A percentile compares a stretch with the other conserved stretches of the same genome.
These are phyloP conservation scores for Ceriops tagal DNA, from an alignment of 345 rosid genomes.

Conservation along the genomic window DNA sequence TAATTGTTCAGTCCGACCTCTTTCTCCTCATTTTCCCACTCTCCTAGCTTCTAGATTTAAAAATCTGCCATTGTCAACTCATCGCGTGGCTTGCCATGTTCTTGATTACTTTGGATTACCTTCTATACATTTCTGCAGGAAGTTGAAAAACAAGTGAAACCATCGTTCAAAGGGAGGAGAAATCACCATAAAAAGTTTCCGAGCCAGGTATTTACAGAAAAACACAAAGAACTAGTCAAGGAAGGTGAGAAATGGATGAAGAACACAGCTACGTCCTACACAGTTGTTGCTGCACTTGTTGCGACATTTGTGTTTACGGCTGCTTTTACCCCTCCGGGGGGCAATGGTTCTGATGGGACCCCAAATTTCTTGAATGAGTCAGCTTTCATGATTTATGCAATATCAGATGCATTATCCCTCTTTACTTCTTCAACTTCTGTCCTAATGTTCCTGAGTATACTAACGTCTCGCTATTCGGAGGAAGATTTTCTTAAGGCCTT, in stretches of 20 bases:
- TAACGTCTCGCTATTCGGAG: neutral
- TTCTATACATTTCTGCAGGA: neutral
- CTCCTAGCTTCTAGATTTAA: too few species aligned
- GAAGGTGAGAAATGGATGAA: conserved; percentile 15
- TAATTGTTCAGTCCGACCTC: too few species aligned
- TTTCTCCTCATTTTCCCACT: too few species aligned
- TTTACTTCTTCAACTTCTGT: conserved; percentile 13
- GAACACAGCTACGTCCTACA: conserved; percentile 7
- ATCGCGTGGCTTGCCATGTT: too few species aligned
- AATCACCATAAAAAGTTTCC: conserved; percentile 5
- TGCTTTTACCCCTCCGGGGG: conserved; percentile 15
- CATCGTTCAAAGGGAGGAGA: neutral
- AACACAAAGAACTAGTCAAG: neutral
- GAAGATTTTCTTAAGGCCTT: conserved; percentile 9
- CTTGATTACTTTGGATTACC: too few species aligned
- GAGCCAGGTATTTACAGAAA: neutral
- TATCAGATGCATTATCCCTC: conserved; percentile 11
- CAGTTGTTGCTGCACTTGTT: conserved; percentile 16
- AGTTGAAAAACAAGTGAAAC: neutral
- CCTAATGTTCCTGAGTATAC: conserved; percentile 4
- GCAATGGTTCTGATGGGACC: conserved; percentile 2
- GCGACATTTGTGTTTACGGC: conserved; percentile 13
- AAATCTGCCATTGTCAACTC: too few species aligned
- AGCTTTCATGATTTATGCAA: conserved; percentile 3
- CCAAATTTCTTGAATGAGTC: neutral